Conservation (phyloP, 176 grass and related monocot genomes). For the Ensete glaucum region DNA sequence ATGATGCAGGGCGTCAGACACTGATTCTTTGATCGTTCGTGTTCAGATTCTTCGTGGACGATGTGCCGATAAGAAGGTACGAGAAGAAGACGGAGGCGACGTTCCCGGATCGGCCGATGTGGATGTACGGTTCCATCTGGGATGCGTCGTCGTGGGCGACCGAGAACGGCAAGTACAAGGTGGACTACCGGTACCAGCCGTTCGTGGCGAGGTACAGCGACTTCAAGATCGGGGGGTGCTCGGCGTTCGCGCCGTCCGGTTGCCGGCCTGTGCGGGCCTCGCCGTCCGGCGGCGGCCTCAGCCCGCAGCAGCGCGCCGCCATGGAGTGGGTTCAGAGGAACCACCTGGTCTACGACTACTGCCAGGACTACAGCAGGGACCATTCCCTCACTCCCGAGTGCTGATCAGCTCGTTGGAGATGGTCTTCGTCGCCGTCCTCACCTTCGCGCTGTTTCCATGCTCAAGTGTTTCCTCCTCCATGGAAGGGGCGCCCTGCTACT, state of each 20-base stretch:
- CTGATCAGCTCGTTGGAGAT: neutral
- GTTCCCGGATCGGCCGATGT: slow-evolving; percentile 4
- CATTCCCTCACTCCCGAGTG: slow-evolving; percentile 8
- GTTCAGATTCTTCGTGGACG: slow-evolving; percentile 5
- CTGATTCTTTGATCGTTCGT: neutral
- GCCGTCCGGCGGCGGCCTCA: slow-evolving; percentile 1
- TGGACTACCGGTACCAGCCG: neutral
- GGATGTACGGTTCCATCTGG: slow-evolving; percentile 7
- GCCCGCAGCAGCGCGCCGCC: neutral
- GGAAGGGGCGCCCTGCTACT: too few relatives aligned
- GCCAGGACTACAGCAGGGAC: neutral
- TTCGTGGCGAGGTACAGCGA: neutral
- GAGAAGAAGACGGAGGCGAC: neutral
- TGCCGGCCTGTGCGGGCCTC: neutral
- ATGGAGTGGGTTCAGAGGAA: slow-evolving; percentile 4
- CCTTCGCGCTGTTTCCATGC: too few relatives aligned
- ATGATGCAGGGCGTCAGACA: neutral
- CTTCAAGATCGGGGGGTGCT: slow-evolving; percentile 10
- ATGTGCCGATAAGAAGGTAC: slow-evolving; percentile 9
- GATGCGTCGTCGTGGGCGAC: slow-evolving; percentile 8
- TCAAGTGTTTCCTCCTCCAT: too few relatives aligned
- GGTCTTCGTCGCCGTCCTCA: neutral
- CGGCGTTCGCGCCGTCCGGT: neutral
- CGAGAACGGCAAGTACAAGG: slow-evolving; percentile 10
- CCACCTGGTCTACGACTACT: slow-evolving; percentile 1